Base-by-base conservation (phyloP, 768 basidiomycete genomes). In the Suillus fuscotomentosus region DNA sequence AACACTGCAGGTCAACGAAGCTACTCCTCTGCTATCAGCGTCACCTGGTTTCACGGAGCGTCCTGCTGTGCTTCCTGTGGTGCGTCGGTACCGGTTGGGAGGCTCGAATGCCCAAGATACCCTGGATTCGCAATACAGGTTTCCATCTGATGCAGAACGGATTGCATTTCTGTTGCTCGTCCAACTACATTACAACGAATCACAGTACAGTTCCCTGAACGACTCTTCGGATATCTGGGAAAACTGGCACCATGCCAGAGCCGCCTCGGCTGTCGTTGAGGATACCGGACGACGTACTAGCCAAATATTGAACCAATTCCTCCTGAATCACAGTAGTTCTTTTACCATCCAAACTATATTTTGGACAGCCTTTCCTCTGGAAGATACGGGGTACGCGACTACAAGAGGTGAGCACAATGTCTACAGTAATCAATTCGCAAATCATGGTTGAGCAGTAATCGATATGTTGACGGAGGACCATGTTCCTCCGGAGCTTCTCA, bases 301-400 rank as follows among this genome's bases (percentile, higher is more conserved):
- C 5, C 68, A 69, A 9, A 61, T 80, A 2, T 86, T 84, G 84
- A 67, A 70, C 6, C 63, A 70, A 17, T 87, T 83, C 68, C 72
- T 87, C 11, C 66, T 72, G 17, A 78, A 76, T 22, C 77, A 79
- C 60, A 79, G 80, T 20, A 76, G 72, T 27, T 66, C 76, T 10
- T 70, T 68, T 27, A 82, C 86, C 61, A 75, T 88, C 20, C 78
- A 84, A 59, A 76, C 77, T 5, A 75, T 82, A 15, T 70, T 88
- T 34, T 88, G 86, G 86, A 74, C 76, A 6, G 63, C 70, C 11
- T 85, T 85, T 63, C 76, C 76, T 3, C 62, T 77, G 34, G 72
- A 77, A 54, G 72, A 77, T 15, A 70, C 66, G 24, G 68, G 67
- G 9, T 4, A 53, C 5, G 60, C 60, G 24, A 34, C 61, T 36